Conservation (phyloP, 2,329 filamentous ascomycete genomes). For the Annulohypoxylon truncatum region DNA sequence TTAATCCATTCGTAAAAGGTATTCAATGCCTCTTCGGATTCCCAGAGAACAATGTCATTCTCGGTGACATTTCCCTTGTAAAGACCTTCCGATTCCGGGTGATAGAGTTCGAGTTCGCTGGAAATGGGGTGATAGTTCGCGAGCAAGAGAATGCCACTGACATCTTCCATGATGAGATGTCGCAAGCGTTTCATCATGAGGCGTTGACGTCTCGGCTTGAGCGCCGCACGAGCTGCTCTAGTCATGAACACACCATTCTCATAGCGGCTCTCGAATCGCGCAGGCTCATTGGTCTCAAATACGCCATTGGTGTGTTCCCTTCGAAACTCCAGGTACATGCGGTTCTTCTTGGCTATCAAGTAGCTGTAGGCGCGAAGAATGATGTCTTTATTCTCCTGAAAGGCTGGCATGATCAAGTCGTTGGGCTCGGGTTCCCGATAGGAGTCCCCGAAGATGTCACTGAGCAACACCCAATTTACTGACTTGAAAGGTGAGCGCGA, state of each 20-base stretch:
- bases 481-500: background rate
- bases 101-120: background rate
- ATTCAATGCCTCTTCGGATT: background rate
- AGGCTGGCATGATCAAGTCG: background rate
- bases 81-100: background rate
- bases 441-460: background rate
- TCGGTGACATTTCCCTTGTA: background rate
- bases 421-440: too few relatives aligned
- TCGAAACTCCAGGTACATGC: background rate
- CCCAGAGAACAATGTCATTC: slow-evolving; percentile 4
- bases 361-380: background rate
- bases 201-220: background rate
- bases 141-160: background rate
- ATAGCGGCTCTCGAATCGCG: background rate
- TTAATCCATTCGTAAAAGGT: background rate
- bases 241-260: background rate
- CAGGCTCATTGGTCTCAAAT: background rate
- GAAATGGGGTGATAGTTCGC: background rate
- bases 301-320: background rate
- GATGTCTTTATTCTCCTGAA: background rate
- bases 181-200: background rate
- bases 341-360: background rate
- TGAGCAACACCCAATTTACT: background rate
- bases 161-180: too few relatives aligned
- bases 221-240: background rate